Evolutionary conservation across 2,329 filamentous ascomycete genomes (phyloP).

Genomic region (Aureobasidium zeae): DNA sequence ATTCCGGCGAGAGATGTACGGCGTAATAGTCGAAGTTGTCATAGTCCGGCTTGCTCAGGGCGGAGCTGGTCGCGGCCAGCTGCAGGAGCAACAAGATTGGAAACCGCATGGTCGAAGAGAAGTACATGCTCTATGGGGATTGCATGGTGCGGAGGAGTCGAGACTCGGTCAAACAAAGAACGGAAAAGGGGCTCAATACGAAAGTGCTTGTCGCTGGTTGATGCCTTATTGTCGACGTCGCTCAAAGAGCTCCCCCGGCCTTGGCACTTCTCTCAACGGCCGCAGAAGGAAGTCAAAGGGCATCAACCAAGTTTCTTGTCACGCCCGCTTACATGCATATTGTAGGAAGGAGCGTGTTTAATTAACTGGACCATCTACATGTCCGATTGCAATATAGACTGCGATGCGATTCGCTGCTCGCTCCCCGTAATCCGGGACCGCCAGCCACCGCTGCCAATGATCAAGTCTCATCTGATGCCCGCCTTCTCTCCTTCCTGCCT

Average conservation of each 20-base stretch:
- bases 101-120: slow-evolving; percentile 4
- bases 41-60: slow-evolving; percentile 39
- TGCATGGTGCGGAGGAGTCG: slow-evolving; percentile 8
- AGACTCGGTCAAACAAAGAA: slow-evolving; percentile 9
- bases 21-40: slow-evolving; percentile 85
- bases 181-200: slow-evolving; percentile 12
- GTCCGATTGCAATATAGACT: neutral
- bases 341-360: too few species aligned
- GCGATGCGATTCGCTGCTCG: neutral
- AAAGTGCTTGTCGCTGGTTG: neutral
- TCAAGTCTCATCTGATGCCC: slow-evolving; percentile 9
- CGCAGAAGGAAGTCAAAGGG: too few species aligned
- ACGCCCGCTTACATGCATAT: too few species aligned
- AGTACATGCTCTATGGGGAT: neutral
- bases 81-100: slow-evolving; percentile 10
- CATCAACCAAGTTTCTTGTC: too few species aligned
- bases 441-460: slow-evolving; percentile 13
- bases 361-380: neutral
- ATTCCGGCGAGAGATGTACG: slow-evolving; percentile 62
- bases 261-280: too few species aligned
- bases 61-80: slow-evolving; percentile 9
- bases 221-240: neutral
- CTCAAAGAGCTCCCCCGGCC: too few species aligned
- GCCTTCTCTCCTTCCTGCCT: slow-evolving; percentile 3
- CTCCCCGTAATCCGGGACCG: slow-evolving; percentile 5